These are phyloP conservation scores for Magnaporthiopsis rhizophila DNA, from an alignment of 2,329 filamentous ascomycete species.

Conservation along the genomic window DNA sequence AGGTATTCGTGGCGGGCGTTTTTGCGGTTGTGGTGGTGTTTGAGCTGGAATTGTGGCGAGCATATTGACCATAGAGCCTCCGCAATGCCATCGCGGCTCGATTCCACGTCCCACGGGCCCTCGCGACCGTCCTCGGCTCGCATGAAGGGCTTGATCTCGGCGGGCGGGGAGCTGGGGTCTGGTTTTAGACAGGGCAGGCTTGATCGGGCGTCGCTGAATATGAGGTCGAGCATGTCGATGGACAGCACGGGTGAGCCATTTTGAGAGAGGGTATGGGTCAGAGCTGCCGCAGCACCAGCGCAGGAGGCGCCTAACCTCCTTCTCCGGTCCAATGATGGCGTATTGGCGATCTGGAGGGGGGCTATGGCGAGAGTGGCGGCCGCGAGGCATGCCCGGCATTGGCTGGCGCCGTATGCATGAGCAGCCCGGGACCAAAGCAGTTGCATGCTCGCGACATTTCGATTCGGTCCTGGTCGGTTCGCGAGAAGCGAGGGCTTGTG, in stretches of 20 bases:
- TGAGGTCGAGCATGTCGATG: neutral
- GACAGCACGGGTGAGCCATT: neutral
- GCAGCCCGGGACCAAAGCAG: conserved; percentile 60
- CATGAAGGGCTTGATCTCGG: neutral
- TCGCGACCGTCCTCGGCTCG: neutral
- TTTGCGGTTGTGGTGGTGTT: neutral
- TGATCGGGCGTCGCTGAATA: neutral
- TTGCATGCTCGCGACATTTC: conserved; percentile 49
- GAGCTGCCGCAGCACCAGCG: neutral
- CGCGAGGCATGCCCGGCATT: conserved; percentile 53
- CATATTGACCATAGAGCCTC: conserved; percentile 3
- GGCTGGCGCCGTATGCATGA: conserved; percentile 56
- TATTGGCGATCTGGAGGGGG: neutral
- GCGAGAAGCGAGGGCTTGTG: conserved; percentile 1
- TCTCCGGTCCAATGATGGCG: neutral
- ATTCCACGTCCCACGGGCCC: neutral
- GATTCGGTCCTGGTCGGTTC: conserved; percentile 1
- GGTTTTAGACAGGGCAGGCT: neutral
- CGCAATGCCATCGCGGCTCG: neutral
- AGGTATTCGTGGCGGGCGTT: neutral
- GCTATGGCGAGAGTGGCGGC: conserved; percentile 15
- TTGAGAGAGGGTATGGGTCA: neutral
- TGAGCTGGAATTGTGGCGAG: conserved; percentile 1
- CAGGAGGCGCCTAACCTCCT: neutral
- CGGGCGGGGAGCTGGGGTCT: neutral